phyloP scores from a whole-genome alignment of 2,329 filamentous ascomycete species.

The Trichoderma atroviride region DNA sequence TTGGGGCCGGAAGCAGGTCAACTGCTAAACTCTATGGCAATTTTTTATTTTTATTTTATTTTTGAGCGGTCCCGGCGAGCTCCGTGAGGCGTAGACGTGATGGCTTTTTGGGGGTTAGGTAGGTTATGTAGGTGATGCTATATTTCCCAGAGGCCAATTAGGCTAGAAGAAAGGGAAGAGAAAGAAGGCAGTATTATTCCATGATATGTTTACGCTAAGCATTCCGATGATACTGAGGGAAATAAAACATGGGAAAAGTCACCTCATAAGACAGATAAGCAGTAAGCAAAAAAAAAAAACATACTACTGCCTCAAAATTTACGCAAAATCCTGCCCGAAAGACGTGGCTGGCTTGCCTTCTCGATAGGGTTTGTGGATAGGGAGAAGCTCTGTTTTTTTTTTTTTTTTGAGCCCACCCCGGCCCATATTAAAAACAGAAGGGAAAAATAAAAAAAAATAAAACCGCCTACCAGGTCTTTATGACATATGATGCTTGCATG shows the following conservation, averaged over 20 bases:
- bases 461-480: background rate
- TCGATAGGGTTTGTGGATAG: background rate
- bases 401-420: no score
- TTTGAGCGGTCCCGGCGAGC: background rate
- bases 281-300: background rate
- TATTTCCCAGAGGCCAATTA: no score
- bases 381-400: no score
- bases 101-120: background rate
- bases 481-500: conserved; percentile 19
- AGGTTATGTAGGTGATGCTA: background rate
- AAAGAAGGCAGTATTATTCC: no score
- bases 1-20: background rate
- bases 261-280: background rate
- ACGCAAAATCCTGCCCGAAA: background rate
- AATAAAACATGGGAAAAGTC: background rate
- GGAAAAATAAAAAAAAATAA: no score
- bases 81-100: conserved; percentile 9
- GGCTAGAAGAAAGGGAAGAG: no score
- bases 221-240: background rate
- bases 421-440: background rate
- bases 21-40: background rate
- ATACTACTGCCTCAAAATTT: background rate
- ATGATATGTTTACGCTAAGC: background rate
- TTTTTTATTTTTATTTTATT: background rate
- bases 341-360: background rate